Evolutionary conservation across 768 basidiomycete species (phyloP).

Genomic region (Mycena latifolia): DNA sequence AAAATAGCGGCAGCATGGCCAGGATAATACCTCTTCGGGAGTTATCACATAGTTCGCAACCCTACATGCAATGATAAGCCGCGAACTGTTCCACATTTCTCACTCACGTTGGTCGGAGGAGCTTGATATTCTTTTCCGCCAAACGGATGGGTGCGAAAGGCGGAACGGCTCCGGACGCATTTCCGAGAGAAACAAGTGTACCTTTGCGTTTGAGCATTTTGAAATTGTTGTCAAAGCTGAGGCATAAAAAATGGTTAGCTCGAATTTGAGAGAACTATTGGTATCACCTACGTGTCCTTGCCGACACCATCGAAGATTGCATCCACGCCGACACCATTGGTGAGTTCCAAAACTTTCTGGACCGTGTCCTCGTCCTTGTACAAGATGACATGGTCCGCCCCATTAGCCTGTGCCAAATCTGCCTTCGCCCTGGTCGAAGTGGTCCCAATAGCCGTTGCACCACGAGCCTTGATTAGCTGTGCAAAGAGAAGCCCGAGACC

Average conservation of each 20-base stretch:
- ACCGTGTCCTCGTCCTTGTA: constrained; percentile 84
- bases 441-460: constrained; percentile 94
- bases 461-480: constrained; percentile 77
- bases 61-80: constrained; percentile 50
- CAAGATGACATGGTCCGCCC: constrained; percentile 90
- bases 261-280: constrained; percentile 41
- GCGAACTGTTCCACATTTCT: background rate
- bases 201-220: constrained; percentile 87
- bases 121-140: constrained; percentile 83
- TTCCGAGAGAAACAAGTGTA: constrained; percentile 91
- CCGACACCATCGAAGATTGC: constrained; percentile 97
- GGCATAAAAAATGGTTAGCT: background rate
- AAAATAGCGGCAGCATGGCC: background rate
- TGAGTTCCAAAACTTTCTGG: constrained; percentile 78
- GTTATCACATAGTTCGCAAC: constrained; percentile 80
- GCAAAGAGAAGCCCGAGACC: constrained; percentile 81
- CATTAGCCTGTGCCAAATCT: constrained; percentile 78
- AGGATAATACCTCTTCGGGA: constrained; percentile 64
- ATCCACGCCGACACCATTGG: constrained; percentile 84
- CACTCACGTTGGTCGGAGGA: constrained; percentile 80
- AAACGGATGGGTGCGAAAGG: constrained; percentile 83
- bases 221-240: constrained; percentile 84
- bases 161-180: constrained; percentile 88
- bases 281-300: constrained; percentile 79
- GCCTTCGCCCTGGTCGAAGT: constrained; percentile 90